phyloP scores from a whole-genome alignment of 2,329 filamentous ascomycete genomes.

The Verticillium alfalfae region DNA sequence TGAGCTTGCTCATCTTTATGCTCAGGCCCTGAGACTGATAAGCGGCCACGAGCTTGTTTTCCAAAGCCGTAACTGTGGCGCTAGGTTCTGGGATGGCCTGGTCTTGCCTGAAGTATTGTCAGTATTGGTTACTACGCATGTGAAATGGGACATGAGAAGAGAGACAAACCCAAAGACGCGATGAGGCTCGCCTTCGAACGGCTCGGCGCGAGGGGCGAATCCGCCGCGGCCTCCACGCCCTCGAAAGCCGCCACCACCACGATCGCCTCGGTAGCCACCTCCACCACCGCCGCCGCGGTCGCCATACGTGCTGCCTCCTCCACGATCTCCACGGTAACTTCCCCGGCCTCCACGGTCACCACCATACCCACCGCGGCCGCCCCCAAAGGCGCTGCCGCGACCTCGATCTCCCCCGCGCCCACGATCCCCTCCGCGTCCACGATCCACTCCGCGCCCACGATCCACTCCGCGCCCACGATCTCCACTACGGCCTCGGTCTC shows the following conservation, averaged over 20 bases:
- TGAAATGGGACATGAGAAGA: slow-evolving; percentile 10
- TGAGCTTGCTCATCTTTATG: slow-evolving; percentile 28
- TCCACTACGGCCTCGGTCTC: slow-evolving; percentile 2
- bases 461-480: slow-evolving; percentile 1
- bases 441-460: slow-evolving; percentile 1
- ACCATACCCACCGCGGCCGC: not conserved
- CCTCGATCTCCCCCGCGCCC: slow-evolving; percentile 1
- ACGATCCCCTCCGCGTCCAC: not conserved
- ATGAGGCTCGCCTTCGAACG: slow-evolving; percentile 10
- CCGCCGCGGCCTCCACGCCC: slow-evolving; percentile 8
- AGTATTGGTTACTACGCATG: not conserved
- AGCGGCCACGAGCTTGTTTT: slow-evolving; percentile 29
- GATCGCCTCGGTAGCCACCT: slow-evolving; percentile 1
- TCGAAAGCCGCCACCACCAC: slow-evolving; percentile 11
- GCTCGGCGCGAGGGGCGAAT: slow-evolving; percentile 2
- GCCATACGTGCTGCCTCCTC: slow-evolving; percentile 9
- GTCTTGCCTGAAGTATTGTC: slow-evolving; percentile 3
- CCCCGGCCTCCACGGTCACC: slow-evolving; percentile 3
- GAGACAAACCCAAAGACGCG: slow-evolving; percentile 8
- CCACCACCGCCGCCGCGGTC: slow-evolving; percentile 11
- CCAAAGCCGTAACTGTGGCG: slow-evolving; percentile 24
- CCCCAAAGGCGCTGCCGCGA: not conserved
- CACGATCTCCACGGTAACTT: slow-evolving; percentile 7
- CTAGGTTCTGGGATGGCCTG: slow-evolving; percentile 16
- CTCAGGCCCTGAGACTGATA: slow-evolving; percentile 23